Percentiles rank a stretch among this genome's conserved stretches.
phyloP scores from a whole-genome alignment of 1,284 basidiomycete genomes.

The Sanghuangporus sanghuang region DNA sequence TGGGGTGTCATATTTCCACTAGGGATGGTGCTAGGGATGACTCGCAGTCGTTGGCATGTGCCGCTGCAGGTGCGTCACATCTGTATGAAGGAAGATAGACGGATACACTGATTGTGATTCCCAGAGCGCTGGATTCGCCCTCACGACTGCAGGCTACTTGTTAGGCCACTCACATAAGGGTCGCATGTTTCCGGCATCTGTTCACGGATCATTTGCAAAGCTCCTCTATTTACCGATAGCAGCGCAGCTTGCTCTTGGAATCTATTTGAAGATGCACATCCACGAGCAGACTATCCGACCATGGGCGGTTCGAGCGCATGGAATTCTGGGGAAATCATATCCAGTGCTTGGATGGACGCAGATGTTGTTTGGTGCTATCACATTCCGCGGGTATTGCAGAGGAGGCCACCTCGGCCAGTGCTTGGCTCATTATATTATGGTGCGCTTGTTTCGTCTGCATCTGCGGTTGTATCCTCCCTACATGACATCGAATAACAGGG shows the following conservation, averaged over 20 bases:
- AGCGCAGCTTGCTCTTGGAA: slow-evolving; percentile 68
- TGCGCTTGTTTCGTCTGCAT: slow-evolving; percentile 23
- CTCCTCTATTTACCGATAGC: slow-evolving; percentile 65
- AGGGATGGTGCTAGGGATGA: slow-evolving; percentile 83
- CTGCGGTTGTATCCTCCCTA: background rate
- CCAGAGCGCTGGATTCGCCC: slow-evolving; percentile 60
- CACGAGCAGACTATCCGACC: slow-evolving; percentile 76
- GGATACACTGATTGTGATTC: slow-evolving; percentile 15
- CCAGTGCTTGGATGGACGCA: slow-evolving; percentile 88
- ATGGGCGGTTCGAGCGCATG: slow-evolving; percentile 70
- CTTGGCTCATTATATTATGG: slow-evolving; percentile 90
- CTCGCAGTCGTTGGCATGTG: slow-evolving; percentile 80
- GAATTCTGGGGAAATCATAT: slow-evolving; percentile 80
- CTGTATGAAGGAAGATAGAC: background rate
- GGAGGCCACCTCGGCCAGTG: slow-evolving; percentile 74
- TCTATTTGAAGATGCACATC: slow-evolving; percentile 93
- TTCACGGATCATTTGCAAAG: slow-evolving; percentile 68
- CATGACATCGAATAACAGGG: slow-evolving; percentile 34
- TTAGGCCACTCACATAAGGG: slow-evolving; percentile 82
- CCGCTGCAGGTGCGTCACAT: slow-evolving; percentile 62
- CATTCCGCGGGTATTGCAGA: slow-evolving; percentile 66
- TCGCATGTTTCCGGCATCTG: slow-evolving; percentile 62
- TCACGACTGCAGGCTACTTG: slow-evolving; percentile 68
- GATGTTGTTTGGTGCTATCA: slow-evolving; percentile 69
- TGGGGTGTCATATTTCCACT: slow-evolving; percentile 84